These are phyloP conservation scores for Penicillium sp. DNA, from an alignment of 2,329 filamentous ascomycete species.

Conservation along the genomic window DNA sequence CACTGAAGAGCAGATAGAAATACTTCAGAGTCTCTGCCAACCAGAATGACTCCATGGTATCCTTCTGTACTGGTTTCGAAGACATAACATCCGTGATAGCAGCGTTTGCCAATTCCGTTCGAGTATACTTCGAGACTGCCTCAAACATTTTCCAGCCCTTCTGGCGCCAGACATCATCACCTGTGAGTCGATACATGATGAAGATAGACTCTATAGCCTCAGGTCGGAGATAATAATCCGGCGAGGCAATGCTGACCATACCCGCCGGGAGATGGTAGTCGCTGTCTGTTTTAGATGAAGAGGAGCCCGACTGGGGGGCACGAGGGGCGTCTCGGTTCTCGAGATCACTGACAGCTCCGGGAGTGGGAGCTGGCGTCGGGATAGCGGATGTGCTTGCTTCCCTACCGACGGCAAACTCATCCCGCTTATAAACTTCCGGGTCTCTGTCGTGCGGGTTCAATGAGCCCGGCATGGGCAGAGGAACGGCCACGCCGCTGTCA, in stretches of 20 bases:
- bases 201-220: constrained; percentile 82
- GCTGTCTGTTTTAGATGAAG: constrained; percentile 13
- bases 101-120: constrained; percentile 63
- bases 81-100: constrained; percentile 66
- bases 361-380: constrained; percentile 3
- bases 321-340: constrained; percentile 17
- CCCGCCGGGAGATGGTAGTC: constrained; percentile 46
- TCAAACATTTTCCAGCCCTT: constrained; percentile 75
- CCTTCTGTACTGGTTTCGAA: constrained; percentile 45
- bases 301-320: neutral
- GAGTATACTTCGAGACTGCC: constrained; percentile 61
- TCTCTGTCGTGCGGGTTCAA: constrained; percentile 23
- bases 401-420: constrained; percentile 5
- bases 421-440: constrained; percentile 14
- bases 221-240: constrained; percentile 52
- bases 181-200: constrained; percentile 73
- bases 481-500: constrained; percentile 8
- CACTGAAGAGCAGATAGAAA: constrained; percentile 49
- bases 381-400: neutral
- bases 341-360: neutral
- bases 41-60: constrained; percentile 77
- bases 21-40: constrained; percentile 54
- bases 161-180: constrained; percentile 63
- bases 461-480: constrained; percentile 25
- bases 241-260: constrained; percentile 38